Evolutionary conservation across 2,329 filamentous ascomycete genomes (phyloP), one percentile per base, ranked within the genome.

Genomic region (Thelonectria blattea): DNA sequence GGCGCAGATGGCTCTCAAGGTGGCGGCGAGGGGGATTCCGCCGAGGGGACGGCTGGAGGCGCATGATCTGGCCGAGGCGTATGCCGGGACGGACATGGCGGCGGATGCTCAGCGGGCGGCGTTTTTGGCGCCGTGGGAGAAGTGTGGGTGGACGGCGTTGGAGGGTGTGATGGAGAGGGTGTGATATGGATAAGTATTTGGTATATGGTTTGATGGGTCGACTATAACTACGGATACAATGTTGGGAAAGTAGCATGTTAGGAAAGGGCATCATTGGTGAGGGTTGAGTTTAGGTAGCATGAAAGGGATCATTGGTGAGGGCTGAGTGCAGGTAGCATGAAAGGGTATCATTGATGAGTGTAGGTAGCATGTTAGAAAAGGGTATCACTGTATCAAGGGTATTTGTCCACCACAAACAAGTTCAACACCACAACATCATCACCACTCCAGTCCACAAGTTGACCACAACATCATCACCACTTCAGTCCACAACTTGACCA

Each of bases 121-220:
- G 47, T 84, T 95, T 75, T 75, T 96, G 67, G 91, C 93, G 39
- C 95, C 95, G 6, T 98, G 94, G 93, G 81, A 79, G 58, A 74
- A 66, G 45, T 78, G 78, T 20, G 88, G 88, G 0, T 95, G 92
- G 92, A 78, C 80, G 58, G 83, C 81, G 2, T 71, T 91, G 68
- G 76, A 70, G 22, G 56, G 58, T 46, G 69, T 70, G 10, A 72
- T 74, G 11, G 68, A 58, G 53, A 39, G 15, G 20, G 3, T 37
- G 22, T n/a, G 10, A 43, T 63, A 14, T 46, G 5, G 27, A 8
- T 10, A 30, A 7, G 27, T 30, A 30, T 30, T 24, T 4, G 27
- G 27, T 30, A 30, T 46, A 22, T 14, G n/a, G 24, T 8, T 11
- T 49, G 17, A 30, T 41, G 22, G 20, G 34, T 52, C n/a, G n/a